Evolutionary conservation across 768 basidiomycete species (phyloP).

Genomic region (Hericium rajendrae): DNA sequence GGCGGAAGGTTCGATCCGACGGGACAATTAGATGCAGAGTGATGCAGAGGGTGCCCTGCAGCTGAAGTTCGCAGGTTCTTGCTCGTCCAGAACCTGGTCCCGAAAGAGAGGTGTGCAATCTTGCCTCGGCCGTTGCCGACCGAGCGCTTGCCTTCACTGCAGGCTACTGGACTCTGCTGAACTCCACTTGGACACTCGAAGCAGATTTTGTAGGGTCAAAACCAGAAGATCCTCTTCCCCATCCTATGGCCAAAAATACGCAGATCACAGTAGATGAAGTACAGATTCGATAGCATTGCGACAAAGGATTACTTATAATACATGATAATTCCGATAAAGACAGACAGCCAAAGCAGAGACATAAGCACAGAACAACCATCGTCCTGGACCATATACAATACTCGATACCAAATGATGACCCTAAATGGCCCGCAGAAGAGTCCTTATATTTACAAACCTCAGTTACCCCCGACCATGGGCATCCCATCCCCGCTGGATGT

Average conservation of each 20-base stretch:
- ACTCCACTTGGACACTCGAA: too few relatives aligned
- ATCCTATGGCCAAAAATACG: too few relatives aligned
- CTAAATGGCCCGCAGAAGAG: too few relatives aligned
- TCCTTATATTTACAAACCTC: background rate
- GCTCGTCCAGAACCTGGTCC: background rate
- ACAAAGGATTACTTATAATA: background rate
- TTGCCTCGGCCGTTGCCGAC: background rate
- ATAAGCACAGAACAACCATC: background rate
- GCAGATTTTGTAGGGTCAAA: too few relatives aligned
- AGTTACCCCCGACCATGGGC: conserved; percentile 21
- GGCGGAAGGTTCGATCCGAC: too few relatives aligned
- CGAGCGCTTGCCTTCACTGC: too few relatives aligned
- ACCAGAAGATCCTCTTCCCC: too few relatives aligned
- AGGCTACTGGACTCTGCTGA: too few relatives aligned
- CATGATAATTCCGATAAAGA: conserved; percentile 5
- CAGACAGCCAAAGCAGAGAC: background rate
- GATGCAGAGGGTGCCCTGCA: too few relatives aligned
- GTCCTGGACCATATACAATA: conserved; percentile 1
- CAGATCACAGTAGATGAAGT: background rate
- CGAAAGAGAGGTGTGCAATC: background rate
- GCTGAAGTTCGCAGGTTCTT: too few relatives aligned
- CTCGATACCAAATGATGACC: conserved; percentile 1
- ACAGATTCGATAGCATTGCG: conserved; percentile 6
- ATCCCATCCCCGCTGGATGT: conserved; percentile 51
- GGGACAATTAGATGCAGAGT: too few relatives aligned